Base-by-base conservation (phyloP, 805 yeast species). In the Zygosaccharomyces gambellarensis region DNA sequence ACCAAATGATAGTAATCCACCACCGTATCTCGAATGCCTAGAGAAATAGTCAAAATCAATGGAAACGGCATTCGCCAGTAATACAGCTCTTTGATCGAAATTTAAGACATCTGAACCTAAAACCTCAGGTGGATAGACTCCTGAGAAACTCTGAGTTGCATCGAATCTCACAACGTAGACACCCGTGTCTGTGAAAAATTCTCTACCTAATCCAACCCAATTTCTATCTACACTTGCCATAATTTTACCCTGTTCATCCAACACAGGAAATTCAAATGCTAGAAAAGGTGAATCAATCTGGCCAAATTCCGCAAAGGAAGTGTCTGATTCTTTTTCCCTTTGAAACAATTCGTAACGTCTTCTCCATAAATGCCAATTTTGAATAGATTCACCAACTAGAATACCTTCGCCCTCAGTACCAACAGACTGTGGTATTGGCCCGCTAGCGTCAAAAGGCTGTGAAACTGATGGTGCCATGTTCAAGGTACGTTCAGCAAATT, bases 41-140 rank as follows among this genome's bases (percentile, higher is more conserved):
- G 96, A 87, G 68, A 94, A 94, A 70, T 90, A 94, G 69, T 94
- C 99, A 68, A 89, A 94, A 67, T 94, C 99, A 52, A 94, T 85
- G 50, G 95, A 85, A 1, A 94, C 84, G 0, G 97, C 96, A 52
- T 85, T 87, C 0, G 89, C 96, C 48, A 94, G 72, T 65, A 94
- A 62, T 1, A 90, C 81, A 0, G 97, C 96, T 56, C 96, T 79
- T 67, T 94, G 87, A 63, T 86, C 95, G 39, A 89, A 69, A 3
- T 83, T 78, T 67, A 94, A 67, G 1, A 75, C 64, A 41, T 63
- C 34, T 31, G 62, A 38, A 71, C 81, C 36, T 28, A 63, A 25
- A 28, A 42, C 14, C 25, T 57, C 60, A 12, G 64, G 61, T 2
- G 82, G 80, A 54, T 81, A 81, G 58, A 82, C 68, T 0, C 85